Conservation (phyloP, 805 yeast genomes). For the Nakazawaea anatomiae region DNA sequence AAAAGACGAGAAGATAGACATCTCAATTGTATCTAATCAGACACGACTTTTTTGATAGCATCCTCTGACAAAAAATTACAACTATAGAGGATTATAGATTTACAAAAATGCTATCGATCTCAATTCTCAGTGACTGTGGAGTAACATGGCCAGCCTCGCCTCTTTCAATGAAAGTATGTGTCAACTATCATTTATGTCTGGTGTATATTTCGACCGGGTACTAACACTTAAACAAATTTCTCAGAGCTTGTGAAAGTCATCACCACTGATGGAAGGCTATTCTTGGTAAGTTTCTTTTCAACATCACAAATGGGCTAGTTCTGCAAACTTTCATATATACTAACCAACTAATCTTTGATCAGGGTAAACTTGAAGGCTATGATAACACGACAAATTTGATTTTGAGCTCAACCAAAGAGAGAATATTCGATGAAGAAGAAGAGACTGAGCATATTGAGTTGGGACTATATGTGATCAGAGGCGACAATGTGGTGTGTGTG, state of each 20-base stretch:
- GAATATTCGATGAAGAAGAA: conserved; percentile 38
- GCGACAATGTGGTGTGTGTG: conserved; percentile 51
- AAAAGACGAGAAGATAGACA: too few relatives aligned
- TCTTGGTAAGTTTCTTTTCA: conserved; percentile 19
- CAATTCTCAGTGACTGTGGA: neutral
- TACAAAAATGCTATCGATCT: too few relatives aligned
- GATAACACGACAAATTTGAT: conserved; percentile 62
- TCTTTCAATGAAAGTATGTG: conserved; percentile 9
- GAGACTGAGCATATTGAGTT: conserved; percentile 32
- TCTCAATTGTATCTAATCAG: neutral
- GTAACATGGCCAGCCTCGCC: conserved; percentile 6
- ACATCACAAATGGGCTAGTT: neutral
- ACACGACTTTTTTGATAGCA: neutral
- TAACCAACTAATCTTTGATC: conserved; percentile 3
- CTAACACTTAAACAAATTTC: neutral
- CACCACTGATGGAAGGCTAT: conserved; percentile 51
- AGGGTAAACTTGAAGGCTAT: conserved; percentile 49
- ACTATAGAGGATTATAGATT: neutral
- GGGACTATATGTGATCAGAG: conserved; percentile 51
- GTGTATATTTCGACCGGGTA: neutral
- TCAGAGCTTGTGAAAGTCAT: conserved; percentile 46
- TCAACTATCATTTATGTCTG: neutral
- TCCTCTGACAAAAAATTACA: too few relatives aligned
- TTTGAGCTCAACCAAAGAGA: conserved; percentile 44
- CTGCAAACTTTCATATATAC: neutral